Evolutionary conservation across 2,329 filamentous ascomycete genomes (phyloP), one percentile per base, ranked within the genome.

Genomic region (Aaosphaeria arxii): DNA sequence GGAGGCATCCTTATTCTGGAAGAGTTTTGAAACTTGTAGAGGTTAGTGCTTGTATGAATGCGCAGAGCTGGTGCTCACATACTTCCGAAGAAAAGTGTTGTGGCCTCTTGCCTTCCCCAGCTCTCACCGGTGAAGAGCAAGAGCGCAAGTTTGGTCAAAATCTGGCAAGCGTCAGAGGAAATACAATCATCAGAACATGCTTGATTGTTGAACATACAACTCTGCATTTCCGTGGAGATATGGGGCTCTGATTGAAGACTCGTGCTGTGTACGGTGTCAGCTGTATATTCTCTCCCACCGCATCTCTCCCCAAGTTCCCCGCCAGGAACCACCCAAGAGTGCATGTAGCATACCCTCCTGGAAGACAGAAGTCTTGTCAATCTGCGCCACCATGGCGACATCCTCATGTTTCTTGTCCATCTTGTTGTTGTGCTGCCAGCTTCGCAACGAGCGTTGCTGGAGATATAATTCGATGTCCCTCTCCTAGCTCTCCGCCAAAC

Each of bases 1-100:
- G 63, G 90, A 92, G 64, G 91, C 88, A 86, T 99, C 94, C 75
- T 96, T 97, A 77, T 97, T 97, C 80, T 97, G 92, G 82, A 99
- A 99, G 52, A 97, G 83, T 81, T 97, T 97, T 53, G 92, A 97
- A 73, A 70, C 55, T 57, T 46, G 4, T n/a, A 7, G 5, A 28
- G 11, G 42, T 57, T 48, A 55, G 49, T 38, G 42, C 7, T 40
- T 40, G 5, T 45, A 6, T 32, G 30, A 3, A 7, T 11, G 24
- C 28, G 3, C 17, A 35, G 7, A 43, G 24, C 28, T 33, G 7
- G 30, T 31, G 29, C 3, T 11, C 95, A 13, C 54, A 30, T 54
- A 58, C 57, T 97, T 62, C 92, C 91, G 72, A 97, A 97, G 84
- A 99, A 99, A 57, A 99, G 87, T 42, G 90, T 92, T 31, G 94